Evolutionary conservation across 108 stramenopile genomes (phyloP).

Genomic region (Mayamaea pseudoterrestris): DNA sequence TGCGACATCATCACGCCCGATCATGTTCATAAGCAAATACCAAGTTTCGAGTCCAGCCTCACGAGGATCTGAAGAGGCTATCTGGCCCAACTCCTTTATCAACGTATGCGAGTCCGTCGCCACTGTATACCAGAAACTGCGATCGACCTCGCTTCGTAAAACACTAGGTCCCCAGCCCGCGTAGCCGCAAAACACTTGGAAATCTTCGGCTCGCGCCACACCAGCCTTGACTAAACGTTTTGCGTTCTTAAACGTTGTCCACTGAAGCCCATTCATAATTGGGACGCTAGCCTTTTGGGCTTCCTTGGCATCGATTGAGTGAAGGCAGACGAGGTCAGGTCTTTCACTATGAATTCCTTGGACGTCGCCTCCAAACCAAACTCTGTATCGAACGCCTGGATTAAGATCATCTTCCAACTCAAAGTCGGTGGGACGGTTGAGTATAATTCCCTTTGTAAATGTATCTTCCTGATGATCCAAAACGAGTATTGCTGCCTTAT

Average conservation of each 20-base stretch:
- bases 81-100: conserved; percentile 47
- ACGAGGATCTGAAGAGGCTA: conserved; percentile 24
- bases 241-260: conserved; percentile 74
- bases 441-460: conserved; percentile 60
- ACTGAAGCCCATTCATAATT: conserved; percentile 80
- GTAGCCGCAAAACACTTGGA: conserved; percentile 55
- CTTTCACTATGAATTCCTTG: conserved; percentile 42
- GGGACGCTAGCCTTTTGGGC: conserved; percentile 36
- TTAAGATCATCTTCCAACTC: conserved; percentile 33
- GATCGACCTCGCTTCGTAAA: conserved; percentile 59
- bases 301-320: conserved; percentile 42
- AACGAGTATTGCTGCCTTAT: conserved; percentile 57
- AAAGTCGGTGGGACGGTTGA: conserved; percentile 63
- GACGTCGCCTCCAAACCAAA: conserved; percentile 66
- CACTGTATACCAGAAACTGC: conserved; percentile 76
- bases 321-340: conserved; percentile 71
- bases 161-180: conserved; percentile 43
- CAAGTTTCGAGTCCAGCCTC: conserved; percentile 44
- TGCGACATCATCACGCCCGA: conserved; percentile 41
- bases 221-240: conserved; percentile 42
- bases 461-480: conserved; percentile 31
- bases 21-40: conserved; percentile 29
- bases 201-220: conserved; percentile 31
- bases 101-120: conserved; percentile 61
- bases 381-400: conserved; percentile 41